These are phyloP conservation scores for Trichophyton mentagrophytes DNA, from an alignment of 2,329 filamentous ascomycete genomes.

Conservation along the genomic window DNA sequence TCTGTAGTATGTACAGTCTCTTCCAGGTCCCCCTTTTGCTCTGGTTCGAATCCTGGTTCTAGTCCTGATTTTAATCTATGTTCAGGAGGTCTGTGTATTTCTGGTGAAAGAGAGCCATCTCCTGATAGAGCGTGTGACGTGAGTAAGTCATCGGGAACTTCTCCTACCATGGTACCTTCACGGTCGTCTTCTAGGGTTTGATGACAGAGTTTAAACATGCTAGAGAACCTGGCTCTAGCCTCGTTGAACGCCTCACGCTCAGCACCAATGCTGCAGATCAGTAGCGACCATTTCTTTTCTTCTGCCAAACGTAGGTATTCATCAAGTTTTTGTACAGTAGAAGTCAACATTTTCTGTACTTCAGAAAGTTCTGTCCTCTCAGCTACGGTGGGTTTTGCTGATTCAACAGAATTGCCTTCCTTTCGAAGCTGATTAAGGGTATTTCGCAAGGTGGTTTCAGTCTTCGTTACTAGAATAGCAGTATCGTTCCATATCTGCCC, in stretches of 20 bases:
- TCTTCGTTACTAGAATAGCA: conserved; percentile 38
- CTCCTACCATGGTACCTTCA: conserved; percentile 20
- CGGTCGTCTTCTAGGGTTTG: conserved; percentile 13
- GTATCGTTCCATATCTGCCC: conserved; percentile 46
- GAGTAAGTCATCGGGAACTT: conserved; percentile 27
- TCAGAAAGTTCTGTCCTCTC: conserved; percentile 8
- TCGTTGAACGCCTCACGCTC: conserved; percentile 45
- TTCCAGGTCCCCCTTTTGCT: too few relatives aligned
- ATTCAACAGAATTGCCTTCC: conserved; percentile 8
- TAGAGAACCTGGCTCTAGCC: conserved; percentile 26
- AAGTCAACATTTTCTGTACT: conserved; percentile 36
- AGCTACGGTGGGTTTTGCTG: background rate
- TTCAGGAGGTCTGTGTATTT: background rate
- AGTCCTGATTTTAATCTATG: too few relatives aligned
- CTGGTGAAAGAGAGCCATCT: background rate
- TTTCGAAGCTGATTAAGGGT: conserved; percentile 25
- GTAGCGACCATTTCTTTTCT: conserved; percentile 45
- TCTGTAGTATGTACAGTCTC: background rate
- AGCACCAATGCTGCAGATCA: conserved; percentile 50
- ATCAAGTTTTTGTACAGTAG: conserved; percentile 36
- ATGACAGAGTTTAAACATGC: conserved; percentile 19
- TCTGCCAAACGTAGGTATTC: conserved; percentile 40
- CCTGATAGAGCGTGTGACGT: conserved; percentile 17
- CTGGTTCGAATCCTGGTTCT: too few relatives aligned
- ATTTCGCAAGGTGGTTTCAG: conserved; percentile 35